A percentile compares a stretch with the other conserved stretches of the same genome.
Evolutionary conservation across 2,329 filamentous ascomycete genomes (phyloP).

Genomic region (Triangularia setosa): DNA sequence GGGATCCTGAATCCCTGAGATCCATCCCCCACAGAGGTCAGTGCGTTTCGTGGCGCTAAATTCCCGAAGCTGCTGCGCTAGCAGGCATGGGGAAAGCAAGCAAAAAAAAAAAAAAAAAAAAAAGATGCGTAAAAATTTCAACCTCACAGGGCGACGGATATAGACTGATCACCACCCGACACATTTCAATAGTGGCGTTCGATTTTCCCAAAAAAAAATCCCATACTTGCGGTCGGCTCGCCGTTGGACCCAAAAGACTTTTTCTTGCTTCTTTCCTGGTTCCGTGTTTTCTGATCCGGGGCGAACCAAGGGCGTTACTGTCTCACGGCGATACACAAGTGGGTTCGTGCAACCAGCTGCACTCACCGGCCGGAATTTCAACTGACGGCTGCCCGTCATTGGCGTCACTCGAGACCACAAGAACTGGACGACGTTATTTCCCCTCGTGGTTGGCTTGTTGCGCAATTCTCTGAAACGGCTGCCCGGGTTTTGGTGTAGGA

Average conservation of each 20-base stretch:
- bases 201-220: neutral
- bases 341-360: neutral
- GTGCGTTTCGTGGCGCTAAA: neutral
- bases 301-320: neutral
- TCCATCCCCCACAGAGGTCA: neutral
- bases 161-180: neutral
- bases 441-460: neutral
- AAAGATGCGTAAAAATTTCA: neutral
- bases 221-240: neutral
- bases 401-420: neutral
- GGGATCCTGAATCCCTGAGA: neutral
- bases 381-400: constrained; percentile 2
- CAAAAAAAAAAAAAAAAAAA: neutral
- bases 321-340: constrained; percentile 6
- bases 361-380: constrained; percentile 1
- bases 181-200: neutral
- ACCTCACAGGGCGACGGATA: neutral
- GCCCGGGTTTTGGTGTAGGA: neutral
- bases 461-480: constrained; percentile 1
- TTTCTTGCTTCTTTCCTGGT: neutral
- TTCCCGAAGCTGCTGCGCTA: neutral
- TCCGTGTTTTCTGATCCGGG: neutral
- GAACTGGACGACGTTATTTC: neutral
- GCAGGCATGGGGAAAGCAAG: neutral
- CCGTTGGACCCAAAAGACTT: neutral